A percentile compares a stretch with the other conserved stretches of the same genome.
phyloP scores from a whole-genome alignment of 345 rosid species.

The Pelargonium nanum region DNA sequence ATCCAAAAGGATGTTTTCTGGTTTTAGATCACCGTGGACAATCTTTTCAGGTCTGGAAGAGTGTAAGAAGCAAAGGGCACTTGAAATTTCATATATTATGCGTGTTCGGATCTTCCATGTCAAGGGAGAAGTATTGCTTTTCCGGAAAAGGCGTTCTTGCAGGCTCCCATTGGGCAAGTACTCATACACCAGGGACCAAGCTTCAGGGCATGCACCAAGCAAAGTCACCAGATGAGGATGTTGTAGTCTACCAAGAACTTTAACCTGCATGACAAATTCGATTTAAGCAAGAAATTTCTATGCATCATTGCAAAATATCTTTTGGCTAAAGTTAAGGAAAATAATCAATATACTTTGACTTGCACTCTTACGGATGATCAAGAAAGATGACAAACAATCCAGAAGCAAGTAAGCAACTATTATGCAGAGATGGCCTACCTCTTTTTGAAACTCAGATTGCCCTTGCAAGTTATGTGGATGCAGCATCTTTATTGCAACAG shows the following conservation, averaged over 20 bases:
- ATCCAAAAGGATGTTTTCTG: conserved; percentile 56
- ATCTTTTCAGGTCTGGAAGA: conserved; percentile 61
- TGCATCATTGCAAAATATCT: neutral
- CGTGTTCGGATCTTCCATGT: conserved; percentile 47
- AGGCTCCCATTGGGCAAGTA: conserved; percentile 66
- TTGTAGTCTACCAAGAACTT: conserved; percentile 54
- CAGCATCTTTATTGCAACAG: conserved; percentile 58
- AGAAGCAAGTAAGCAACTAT: too few species aligned
- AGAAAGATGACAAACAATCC: too few species aligned
- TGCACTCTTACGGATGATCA: too few species aligned
- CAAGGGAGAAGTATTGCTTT: conserved; percentile 37
- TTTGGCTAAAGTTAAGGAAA: too few species aligned
- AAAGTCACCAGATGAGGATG: conserved; percentile 65
- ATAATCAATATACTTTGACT: too few species aligned
- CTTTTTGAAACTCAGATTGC: conserved; percentile 54
- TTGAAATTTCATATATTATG: conserved; percentile 50
- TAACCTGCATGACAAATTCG: conserved; percentile 33
- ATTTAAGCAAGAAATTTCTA: too few species aligned
- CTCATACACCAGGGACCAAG: conserved; percentile 54
- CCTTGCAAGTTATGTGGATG: conserved; percentile 57
- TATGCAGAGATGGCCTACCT: too few species aligned
- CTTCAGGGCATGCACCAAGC: conserved; percentile 66
- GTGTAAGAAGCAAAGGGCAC: conserved; percentile 69
- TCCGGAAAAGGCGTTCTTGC: conserved; percentile 38
- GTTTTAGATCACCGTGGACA: conserved; percentile 65